Conservation (phyloP, 1,139 yeast species). For the Debaryomycetaceae sp. region DNA sequence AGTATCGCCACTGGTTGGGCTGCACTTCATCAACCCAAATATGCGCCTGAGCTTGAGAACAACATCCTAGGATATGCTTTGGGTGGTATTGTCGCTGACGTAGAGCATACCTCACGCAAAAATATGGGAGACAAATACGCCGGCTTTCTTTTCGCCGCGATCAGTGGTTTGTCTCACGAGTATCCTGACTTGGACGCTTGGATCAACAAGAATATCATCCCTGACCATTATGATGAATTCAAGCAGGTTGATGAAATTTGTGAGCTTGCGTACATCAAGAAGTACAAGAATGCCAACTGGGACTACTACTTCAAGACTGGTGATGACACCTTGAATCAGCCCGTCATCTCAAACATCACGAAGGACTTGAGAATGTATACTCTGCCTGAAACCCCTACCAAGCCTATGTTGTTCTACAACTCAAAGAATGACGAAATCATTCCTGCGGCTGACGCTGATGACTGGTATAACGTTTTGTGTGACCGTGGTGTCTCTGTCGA, state of each 20-base stretch:
- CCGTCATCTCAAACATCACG: slow-evolving; percentile 11
- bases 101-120: slow-evolving; percentile 13
- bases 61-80: slow-evolving; percentile 15
- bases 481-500: slow-evolving; percentile 8
- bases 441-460: slow-evolving; percentile 16
- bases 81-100: slow-evolving; percentile 19
- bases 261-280: too few species aligned
- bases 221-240: neutral
- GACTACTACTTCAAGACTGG: slow-evolving; percentile 2
- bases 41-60: slow-evolving; percentile 18
- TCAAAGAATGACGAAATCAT: slow-evolving; percentile 21
- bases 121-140: slow-evolving; percentile 19
- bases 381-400: slow-evolving; percentile 14
- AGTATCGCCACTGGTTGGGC: slow-evolving; percentile 38
- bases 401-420: slow-evolving; percentile 25
- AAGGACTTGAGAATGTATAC: slow-evolving; percentile 2
- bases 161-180: slow-evolving; percentile 16
- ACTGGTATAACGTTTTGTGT: slow-evolving; percentile 21
- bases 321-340: slow-evolving; percentile 1
- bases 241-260: too few species aligned
- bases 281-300: neutral
- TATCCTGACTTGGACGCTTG: slow-evolving; percentile 10
- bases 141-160: slow-evolving; percentile 19
- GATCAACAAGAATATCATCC: slow-evolving; percentile 7
- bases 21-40: slow-evolving; percentile 23